Evolutionary conservation across 1,284 basidiomycete species (phyloP).

Genomic region (Heliocybe sulcata): DNA sequence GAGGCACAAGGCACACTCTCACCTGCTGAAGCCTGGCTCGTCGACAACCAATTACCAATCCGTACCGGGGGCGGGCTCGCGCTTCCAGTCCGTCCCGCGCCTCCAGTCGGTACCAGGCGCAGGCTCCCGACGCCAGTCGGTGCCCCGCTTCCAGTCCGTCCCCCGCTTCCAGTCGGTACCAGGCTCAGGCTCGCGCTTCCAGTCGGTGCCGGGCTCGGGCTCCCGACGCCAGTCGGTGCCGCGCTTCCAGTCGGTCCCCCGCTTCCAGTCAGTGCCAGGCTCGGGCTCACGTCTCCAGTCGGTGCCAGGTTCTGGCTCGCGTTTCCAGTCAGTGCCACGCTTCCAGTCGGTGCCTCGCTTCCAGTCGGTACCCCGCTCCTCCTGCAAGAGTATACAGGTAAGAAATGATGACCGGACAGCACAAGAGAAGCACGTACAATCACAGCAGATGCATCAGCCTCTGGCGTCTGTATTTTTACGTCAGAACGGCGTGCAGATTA

Average conservation of each 20-base stretch:
- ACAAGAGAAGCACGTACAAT: neutral
- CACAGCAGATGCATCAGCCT: neutral
- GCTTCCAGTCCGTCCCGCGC: slow-evolving; percentile 5
- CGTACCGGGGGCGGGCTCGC: neutral
- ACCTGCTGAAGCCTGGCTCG: neutral
- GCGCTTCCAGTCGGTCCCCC: slow-evolving; percentile 1
- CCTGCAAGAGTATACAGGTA: neutral
- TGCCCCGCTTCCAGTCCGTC: slow-evolving; percentile 10
- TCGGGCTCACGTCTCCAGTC: neutral
- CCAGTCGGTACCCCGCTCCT: neutral
- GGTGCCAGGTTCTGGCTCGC: neutral
- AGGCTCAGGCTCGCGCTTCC: neutral
- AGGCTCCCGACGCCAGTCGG: slow-evolving; percentile 10
- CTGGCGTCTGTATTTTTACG: neutral
- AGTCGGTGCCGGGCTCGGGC: neutral
- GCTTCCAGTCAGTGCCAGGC: neutral
- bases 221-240: neutral
- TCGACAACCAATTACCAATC: neutral
- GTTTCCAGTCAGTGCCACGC: neutral
- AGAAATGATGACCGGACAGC: neutral
- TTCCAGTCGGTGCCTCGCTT: neutral
- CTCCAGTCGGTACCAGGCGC: slow-evolving; percentile 4
- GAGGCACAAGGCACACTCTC: neutral
- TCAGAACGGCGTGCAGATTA: neutral
- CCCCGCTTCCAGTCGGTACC: neutral